Base-by-base conservation (phyloP, 345 rosid genomes). In the Cardamine chenopodiifolia region DNA sequence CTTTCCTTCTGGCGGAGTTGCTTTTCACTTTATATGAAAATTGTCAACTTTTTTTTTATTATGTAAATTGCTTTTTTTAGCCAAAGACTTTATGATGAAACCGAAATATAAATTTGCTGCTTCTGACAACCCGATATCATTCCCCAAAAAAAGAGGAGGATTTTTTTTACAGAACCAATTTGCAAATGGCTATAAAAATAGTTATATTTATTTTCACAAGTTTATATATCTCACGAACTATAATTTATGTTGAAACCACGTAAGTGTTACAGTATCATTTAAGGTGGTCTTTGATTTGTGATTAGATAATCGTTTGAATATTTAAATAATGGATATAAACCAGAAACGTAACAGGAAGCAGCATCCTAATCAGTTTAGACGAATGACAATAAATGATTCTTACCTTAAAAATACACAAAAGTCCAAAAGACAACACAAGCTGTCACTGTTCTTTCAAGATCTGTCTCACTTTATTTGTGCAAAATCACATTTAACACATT, bases 401-500 rank as follows among this genome's bases (percentile, higher is more conserved):
- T 68, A 52, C 69, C 74, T 60, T 68, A 28, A 50, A 59, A 18
- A 59, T 1, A 52, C 58, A 61, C 20, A 55, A 54, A 25, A 54
- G 6, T 47, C 66, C 61, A 55, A 48, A 68, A 54, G 65, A 65
- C 42, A 62, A 9, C 68, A 57, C 47, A 63, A 56, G 35, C 28
- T 65, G 48, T 71, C 63, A 40, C 68, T 71, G 72, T 58, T 77
- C 67, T 71, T 49, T 58, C 72, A 58, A 65, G 72, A 47, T 49
- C 59, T 58, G 76, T 71, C 72, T 77, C 62, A 8, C 72, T 71
- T 72, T 77, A 28, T 71, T 57, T 66, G 80, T 77, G 64, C 73
- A 65, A 50, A 49, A 71, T 77, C 63, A 57, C 79, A 52, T 14
- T 48, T 54, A 77, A 71, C 63, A 57, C 79, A 52, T 14, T 48